A percentile compares a stretch with the other conserved stretches of the same genome.
phyloP scores from a whole-genome alignment of 768 basidiomycete species.

The Tylopilus sp. region DNA sequence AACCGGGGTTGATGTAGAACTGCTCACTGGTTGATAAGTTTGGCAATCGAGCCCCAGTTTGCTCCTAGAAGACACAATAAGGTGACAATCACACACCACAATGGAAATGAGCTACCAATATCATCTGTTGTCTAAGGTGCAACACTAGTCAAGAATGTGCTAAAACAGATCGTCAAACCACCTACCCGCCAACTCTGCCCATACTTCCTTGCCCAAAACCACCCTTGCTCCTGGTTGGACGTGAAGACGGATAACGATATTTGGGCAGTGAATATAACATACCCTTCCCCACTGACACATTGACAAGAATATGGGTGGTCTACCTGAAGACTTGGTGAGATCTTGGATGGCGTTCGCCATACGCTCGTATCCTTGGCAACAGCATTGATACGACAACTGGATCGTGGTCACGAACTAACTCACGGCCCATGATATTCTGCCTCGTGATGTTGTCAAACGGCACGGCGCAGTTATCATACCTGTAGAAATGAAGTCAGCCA shows the following conservation, averaged over 20 bases:
- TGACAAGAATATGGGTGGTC: slow-evolving; percentile 55
- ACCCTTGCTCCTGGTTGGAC: slow-evolving; percentile 50
- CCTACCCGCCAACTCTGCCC: slow-evolving; percentile 68
- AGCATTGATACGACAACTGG: not conserved
- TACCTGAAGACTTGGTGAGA: slow-evolving; percentile 45
- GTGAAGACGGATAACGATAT: not conserved
- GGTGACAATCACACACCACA: not conserved
- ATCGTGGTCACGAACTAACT: slow-evolving; percentile 16
- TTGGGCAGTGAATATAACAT: slow-evolving; percentile 14
- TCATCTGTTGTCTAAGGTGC: slow-evolving; percentile 47
- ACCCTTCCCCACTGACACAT: slow-evolving; percentile 70
- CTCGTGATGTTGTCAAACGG: slow-evolving; percentile 55
- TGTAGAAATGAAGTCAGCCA: slow-evolving; percentile 16
- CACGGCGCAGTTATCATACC: slow-evolving; percentile 63
- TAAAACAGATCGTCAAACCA: not conserved
- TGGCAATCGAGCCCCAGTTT: slow-evolving; percentile 47
- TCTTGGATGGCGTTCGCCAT: slow-evolving; percentile 58
- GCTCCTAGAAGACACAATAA: slow-evolving; percentile 31
- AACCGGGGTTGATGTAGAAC: not conserved
- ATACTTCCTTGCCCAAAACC: slow-evolving; percentile 56
- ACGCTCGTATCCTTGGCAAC: slow-evolving; percentile 48
- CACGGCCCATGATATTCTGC: slow-evolving; percentile 55
- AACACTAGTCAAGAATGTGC: slow-evolving; percentile 1
- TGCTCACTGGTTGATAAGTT: slow-evolving; percentile 52
- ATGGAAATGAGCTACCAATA: slow-evolving; percentile 33